phyloP scores from a whole-genome alignment of 1,139 yeast genomes.

The Protomyces inundatus region DNA sequence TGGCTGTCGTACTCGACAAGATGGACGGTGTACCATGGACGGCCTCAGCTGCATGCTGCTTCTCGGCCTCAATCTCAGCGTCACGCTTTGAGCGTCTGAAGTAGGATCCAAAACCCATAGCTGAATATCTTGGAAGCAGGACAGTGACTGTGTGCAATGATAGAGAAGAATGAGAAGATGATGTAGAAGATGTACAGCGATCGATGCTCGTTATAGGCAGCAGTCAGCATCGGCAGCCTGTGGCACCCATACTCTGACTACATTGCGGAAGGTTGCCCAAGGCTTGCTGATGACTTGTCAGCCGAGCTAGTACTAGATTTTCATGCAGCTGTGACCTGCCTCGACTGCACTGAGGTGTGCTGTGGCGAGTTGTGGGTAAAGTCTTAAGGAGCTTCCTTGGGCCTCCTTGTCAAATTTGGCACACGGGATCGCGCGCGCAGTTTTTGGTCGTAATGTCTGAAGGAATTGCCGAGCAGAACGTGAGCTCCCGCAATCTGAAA shows the following conservation, averaged over 20 bases:
- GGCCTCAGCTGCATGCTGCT: not conserved
- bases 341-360: not conserved
- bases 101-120: not conserved
- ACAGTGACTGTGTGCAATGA: not conserved
- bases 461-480: no score
- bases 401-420: not conserved
- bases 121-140: not conserved
- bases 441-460: no score
- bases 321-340: no score
- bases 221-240: no score
- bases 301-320: not conserved
- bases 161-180: not conserved
- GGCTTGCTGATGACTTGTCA: not conserved
- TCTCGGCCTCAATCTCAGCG: not conserved
- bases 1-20: not conserved
- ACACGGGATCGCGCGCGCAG: not conserved
- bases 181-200: not conserved
- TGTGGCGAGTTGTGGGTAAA: not conserved
- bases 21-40: not conserved
- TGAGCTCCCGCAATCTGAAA: no score
- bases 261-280: not conserved
- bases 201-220: no score
- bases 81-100: not conserved
- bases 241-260: not conserved
- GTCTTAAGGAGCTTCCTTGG: conserved; percentile 2